Evolutionary conservation across 768 basidiomycete genomes (phyloP).

Genomic region (Dacryopinax primogenitus): DNA sequence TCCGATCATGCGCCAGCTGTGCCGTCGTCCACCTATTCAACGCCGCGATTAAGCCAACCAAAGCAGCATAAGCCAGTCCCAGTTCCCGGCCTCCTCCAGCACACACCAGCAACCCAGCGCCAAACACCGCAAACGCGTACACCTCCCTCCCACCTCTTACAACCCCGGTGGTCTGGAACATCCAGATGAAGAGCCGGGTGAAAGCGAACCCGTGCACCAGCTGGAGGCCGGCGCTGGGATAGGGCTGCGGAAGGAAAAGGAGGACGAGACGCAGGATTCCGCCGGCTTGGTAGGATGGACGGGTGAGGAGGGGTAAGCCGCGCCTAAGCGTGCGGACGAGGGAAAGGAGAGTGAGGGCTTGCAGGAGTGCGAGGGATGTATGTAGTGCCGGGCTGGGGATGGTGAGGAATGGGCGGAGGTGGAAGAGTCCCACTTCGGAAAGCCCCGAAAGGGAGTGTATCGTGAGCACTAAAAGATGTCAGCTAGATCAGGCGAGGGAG

Average conservation of each 20-base stretch:
- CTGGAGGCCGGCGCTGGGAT: background rate
- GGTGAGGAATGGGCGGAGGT: background rate
- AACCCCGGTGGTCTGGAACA: background rate
- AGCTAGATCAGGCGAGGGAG: background rate
- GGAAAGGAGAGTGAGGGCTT: background rate
- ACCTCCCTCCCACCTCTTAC: background rate
- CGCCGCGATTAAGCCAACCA: background rate
- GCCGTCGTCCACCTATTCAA: background rate
- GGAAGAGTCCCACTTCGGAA: background rate
- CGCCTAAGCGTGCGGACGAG: background rate
- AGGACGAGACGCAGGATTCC: background rate
- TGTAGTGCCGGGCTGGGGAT: background rate
- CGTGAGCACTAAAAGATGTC: background rate
- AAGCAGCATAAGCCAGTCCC: conserved; percentile 12
- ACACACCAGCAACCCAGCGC: background rate
- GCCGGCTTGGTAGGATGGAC: background rate
- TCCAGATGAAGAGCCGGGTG: background rate
- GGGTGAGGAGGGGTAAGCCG: background rate
- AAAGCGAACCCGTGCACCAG: background rate
- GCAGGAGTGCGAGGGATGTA: background rate
- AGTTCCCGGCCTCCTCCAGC: conserved; percentile 12
- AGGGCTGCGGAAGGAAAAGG: background rate
- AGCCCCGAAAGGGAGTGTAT: background rate
- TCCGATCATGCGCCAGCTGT: no score
- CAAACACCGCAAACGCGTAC: background rate